Conservation (phyloP, 805 yeast species). For the Brettanomyces nanus region DNA sequence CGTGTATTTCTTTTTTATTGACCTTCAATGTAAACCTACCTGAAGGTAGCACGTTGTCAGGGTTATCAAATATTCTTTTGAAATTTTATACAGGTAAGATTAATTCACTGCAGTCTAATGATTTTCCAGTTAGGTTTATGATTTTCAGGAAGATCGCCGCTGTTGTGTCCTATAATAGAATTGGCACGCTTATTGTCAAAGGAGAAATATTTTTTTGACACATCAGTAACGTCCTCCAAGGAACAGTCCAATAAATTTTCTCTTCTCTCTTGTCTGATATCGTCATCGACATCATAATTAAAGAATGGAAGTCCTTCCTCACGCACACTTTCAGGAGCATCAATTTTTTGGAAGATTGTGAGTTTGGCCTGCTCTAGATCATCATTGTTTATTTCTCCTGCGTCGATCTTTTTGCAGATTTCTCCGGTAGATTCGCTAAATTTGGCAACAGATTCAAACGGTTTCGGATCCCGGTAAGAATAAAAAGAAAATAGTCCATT, state of each 20-base stretch:
- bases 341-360: slow-evolving; percentile 83
- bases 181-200: slow-evolving; percentile 10
- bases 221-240: slow-evolving; percentile 54
- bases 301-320: slow-evolving; percentile 67
- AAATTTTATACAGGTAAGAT: neutral
- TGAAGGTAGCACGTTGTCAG: no score
- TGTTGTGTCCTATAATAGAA: slow-evolving; percentile 14
- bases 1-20: no score
- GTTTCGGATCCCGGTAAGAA: slow-evolving; percentile 92
- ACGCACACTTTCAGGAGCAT: slow-evolving; percentile 79
- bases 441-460: slow-evolving; percentile 56
- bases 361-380: slow-evolving; percentile 87
- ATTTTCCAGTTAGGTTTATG: neutral
- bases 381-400: slow-evolving; percentile 27
- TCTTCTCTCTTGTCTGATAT: slow-evolving; percentile 74
- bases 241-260: slow-evolving; percentile 60
- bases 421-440: slow-evolving; percentile 46
- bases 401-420: slow-evolving; percentile 26
- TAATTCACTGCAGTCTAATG: neutral
- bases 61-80: no score
- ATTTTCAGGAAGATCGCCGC: neutral
- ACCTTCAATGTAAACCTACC: no score
- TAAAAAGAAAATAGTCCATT: slow-evolving; percentile 76
- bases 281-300: slow-evolving; percentile 64
- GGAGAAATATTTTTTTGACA: slow-evolving; percentile 56